Conservation (phyloP, 1,139 yeast species). For the Magnusiomyces tetraspermus region DNA sequence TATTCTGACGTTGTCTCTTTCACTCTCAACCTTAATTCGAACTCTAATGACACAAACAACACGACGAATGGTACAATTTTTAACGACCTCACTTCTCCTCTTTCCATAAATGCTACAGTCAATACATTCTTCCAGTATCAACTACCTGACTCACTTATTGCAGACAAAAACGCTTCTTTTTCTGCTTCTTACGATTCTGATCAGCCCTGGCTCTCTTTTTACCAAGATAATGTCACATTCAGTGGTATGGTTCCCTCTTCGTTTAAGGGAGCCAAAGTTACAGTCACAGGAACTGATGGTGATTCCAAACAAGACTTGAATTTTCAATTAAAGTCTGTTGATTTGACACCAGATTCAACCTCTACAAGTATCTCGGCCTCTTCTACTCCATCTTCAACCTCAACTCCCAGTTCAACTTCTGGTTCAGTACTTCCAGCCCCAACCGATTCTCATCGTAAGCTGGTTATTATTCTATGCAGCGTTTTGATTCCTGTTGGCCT, state of each 20-base stretch:
- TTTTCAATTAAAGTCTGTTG: neutral
- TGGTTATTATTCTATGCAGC: constrained; percentile 57
- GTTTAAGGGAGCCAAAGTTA: constrained; percentile 11
- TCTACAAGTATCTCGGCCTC: neutral
- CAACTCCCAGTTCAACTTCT: constrained; percentile 5
- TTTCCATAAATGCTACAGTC: constrained; percentile 54
- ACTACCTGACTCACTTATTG: constrained; percentile 38
- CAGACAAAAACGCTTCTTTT: constrained; percentile 4
- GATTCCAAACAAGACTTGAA: neutral
- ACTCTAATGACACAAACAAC: neutral
- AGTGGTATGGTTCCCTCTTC: constrained; percentile 11
- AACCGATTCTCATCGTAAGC: neutral
- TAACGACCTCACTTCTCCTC: constrained; percentile 15
- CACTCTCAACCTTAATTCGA: constrained; percentile 36
- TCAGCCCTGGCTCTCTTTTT: constrained; percentile 11
- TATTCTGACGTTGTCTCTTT: constrained; percentile 57
- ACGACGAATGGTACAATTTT: constrained; percentile 13
- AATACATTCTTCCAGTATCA: constrained; percentile 46
- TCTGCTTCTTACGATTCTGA: constrained; percentile 7
- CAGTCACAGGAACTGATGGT: constrained; percentile 1
- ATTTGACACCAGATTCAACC: neutral
- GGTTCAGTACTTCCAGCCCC: constrained; percentile 1
- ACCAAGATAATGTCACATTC: constrained; percentile 8
- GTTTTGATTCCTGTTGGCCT: constrained; percentile 65
- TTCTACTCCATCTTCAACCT: neutral